These are phyloP conservation scores for Fusarium zealandicum DNA, from an alignment of 2,329 filamentous ascomycete genomes.

Conservation along the genomic window DNA sequence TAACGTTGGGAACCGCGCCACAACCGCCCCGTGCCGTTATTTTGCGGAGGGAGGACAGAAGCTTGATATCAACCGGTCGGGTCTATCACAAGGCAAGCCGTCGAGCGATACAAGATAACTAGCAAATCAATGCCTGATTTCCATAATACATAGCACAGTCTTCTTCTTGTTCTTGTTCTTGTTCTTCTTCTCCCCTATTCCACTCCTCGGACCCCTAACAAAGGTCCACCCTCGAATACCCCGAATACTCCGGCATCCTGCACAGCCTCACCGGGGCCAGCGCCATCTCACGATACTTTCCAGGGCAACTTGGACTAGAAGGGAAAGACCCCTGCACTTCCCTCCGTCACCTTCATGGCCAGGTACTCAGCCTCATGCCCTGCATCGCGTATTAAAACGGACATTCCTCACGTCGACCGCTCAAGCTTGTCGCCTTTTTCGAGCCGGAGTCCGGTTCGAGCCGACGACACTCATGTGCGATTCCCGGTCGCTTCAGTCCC, in stretches of 20 bases:
- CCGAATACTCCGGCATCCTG: slow-evolving; percentile 18
- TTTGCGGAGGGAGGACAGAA: slow-evolving; percentile 27
- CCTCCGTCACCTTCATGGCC: slow-evolving; percentile 27
- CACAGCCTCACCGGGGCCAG: slow-evolving; percentile 37
- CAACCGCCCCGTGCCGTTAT: slow-evolving; percentile 21
- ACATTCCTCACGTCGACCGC: slow-evolving; percentile 3
- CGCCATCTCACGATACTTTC: slow-evolving; percentile 29
- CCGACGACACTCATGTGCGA: slow-evolving; percentile 38
- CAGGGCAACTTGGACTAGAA: slow-evolving; percentile 14
- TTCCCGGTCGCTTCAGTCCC: slow-evolving; percentile 35
- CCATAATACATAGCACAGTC: too few relatives aligned
- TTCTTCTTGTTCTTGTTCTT: too few relatives aligned
- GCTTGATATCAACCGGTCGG: background rate
- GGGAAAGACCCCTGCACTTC: slow-evolving; percentile 15
- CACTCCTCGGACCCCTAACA: background rate
- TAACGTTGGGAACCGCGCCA: background rate
- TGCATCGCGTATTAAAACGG: slow-evolving; percentile 18
- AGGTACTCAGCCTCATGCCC: slow-evolving; percentile 39
- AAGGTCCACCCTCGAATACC: slow-evolving; percentile 8
- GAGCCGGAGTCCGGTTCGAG: slow-evolving; percentile 31
- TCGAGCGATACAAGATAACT: too few relatives aligned
- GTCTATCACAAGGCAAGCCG: too few relatives aligned
- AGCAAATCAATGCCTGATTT: too few relatives aligned
- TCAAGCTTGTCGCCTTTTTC: slow-evolving; percentile 30
- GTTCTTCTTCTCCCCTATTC: too few relatives aligned